phyloP scores from a whole-genome alignment of 164 flowering plant genomes.

The Piper longum region DNA sequence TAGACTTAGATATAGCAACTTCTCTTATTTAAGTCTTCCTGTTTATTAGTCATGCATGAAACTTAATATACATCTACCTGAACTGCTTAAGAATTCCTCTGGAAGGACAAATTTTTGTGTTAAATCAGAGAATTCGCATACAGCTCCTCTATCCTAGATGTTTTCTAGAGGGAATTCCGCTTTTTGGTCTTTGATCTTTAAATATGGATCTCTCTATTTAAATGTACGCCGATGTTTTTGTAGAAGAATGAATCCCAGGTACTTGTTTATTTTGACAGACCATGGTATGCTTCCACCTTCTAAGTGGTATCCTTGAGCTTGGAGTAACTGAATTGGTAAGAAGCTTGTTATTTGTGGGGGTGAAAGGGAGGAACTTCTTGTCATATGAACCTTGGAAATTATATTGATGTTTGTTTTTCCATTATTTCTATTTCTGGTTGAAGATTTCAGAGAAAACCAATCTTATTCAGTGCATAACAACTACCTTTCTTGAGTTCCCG shows the following conservation, averaged over 20 bases:
- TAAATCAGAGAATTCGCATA: no score
- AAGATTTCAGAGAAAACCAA: constrained; percentile 59
- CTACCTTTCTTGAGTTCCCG: constrained; percentile 44
- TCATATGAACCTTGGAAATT: not conserved
- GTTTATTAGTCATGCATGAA: no score
- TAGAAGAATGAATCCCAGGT: not conserved
- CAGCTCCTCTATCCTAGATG: no score
- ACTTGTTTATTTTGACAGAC: constrained; percentile 37
- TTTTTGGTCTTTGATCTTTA: no score
- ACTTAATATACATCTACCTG: no score
- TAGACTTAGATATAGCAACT: no score
- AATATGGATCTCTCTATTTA: no score
- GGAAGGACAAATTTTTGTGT: no score
- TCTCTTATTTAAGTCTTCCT: no score
- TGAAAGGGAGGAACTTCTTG: not conserved
- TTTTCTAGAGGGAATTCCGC: no score
- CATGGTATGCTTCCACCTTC: constrained; percentile 71
- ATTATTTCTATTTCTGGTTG: constrained; percentile 2
- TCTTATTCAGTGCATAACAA: constrained; percentile 58
- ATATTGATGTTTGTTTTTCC: not conserved
- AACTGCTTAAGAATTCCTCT: no score
- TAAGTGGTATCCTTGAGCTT: constrained; percentile 74
- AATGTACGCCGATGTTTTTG: not conserved
- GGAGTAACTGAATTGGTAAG: constrained; percentile 72
- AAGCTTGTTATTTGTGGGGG: not conserved